phyloP scores from a whole-genome alignment of 2,329 filamentous ascomycete species.

The Phoma sp. region DNA sequence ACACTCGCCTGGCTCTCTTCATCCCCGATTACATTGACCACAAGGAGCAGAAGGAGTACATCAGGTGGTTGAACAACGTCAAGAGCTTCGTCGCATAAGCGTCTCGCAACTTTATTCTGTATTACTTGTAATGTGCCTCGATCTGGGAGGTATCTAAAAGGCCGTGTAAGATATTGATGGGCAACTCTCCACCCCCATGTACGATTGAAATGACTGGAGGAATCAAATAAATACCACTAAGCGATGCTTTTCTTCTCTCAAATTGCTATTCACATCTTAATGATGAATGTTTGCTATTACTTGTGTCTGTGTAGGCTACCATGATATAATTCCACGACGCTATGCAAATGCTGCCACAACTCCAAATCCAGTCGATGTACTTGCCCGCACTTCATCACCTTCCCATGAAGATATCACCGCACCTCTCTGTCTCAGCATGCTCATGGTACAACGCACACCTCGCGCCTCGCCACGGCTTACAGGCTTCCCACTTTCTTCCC shows the following conservation, averaged over 20 bases:
- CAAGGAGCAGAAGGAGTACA: slow-evolving; percentile 98
- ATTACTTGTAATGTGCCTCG: slow-evolving; percentile 25
- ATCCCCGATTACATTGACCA: slow-evolving; percentile 95
- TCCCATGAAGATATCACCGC: slow-evolving; percentile 42
- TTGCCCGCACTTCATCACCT: slow-evolving; percentile 19
- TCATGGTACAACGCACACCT: slow-evolving; percentile 48
- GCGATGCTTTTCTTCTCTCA: slow-evolving; percentile 6
- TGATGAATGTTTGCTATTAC: neutral
- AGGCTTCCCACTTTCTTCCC: slow-evolving; percentile 42
- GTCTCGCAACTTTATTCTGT: slow-evolving; percentile 16
- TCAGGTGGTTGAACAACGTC: slow-evolving; percentile 84
- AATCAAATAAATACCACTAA: slow-evolving; percentile 4
- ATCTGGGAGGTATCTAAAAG: slow-evolving; percentile 21
- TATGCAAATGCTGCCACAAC: slow-evolving; percentile 7
- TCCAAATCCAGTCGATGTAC: neutral
- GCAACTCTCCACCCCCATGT: slow-evolving; percentile 12
- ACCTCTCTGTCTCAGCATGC: slow-evolving; percentile 46
- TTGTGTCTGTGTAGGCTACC: neutral
- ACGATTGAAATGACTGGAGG: slow-evolving; percentile 7
- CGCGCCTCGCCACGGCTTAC: slow-evolving; percentile 47
- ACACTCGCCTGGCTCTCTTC: slow-evolving; percentile 84
- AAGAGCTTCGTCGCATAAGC: slow-evolving; percentile 77
- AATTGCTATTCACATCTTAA: neutral
- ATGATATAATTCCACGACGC: slow-evolving; percentile 3
- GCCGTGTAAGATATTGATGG: slow-evolving; percentile 37